Percentiles rank a stretch among this genome's conserved stretches.
Evolutionary conservation across 148 eudicot genomes (phyloP).

Genomic region (Mesembryanthemum crystallinum): DNA sequence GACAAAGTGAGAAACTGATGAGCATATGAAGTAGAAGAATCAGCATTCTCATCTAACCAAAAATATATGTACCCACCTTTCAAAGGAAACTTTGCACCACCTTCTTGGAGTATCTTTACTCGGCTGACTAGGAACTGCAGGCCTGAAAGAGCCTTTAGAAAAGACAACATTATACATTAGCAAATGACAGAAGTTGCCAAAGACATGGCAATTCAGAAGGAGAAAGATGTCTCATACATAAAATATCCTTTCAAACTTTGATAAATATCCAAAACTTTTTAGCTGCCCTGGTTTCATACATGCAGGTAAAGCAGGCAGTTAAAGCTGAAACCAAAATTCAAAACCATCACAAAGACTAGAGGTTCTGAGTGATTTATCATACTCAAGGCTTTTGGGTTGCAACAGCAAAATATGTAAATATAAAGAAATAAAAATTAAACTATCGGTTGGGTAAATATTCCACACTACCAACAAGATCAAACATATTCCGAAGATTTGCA

Average conservation of each 20-base stretch:
- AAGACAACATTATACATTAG: constrained; percentile 16
- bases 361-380: too few species aligned
- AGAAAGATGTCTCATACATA: neutral
- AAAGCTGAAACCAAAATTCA: neutral
- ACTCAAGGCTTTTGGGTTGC: neutral
- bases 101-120: constrained; percentile 61
- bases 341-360: too few species aligned
- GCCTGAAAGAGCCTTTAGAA: constrained; percentile 76
- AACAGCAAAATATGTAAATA: neutral
- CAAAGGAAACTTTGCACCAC: constrained; percentile 72
- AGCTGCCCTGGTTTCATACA: neutral
- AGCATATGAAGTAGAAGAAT: neutral
- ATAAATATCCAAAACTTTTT: neutral
- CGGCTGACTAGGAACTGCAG: constrained; percentile 73
- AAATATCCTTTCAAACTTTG: neutral
- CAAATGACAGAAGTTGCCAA: constrained; percentile 1
- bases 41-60: constrained; percentile 2
- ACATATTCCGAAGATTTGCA: neutral
- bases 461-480: neutral
- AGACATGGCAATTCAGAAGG: neutral
- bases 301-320: neutral
- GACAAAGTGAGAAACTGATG: constrained; percentile 1
- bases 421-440: neutral
- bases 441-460: neutral
- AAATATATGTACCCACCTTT: constrained; percentile 40